Percentiles rank a stretch among this genome's conserved stretches.
Conservation (phyloP, 73 alveolate genomes). For the Symbiodinium pilosum region DNA sequence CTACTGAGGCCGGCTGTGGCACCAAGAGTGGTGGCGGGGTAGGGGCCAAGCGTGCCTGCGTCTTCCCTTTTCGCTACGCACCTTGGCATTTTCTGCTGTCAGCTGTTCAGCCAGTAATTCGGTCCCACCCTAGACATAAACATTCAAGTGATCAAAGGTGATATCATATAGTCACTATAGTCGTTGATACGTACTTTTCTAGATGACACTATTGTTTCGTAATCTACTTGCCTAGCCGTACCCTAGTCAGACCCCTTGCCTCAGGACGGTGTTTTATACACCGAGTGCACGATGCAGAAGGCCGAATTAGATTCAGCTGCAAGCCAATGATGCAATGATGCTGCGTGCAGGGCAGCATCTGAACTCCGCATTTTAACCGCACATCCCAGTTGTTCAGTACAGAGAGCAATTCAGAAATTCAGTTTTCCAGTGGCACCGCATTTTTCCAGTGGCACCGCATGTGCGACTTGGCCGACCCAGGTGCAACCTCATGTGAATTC, state of each 20-base stretch:
- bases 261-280: not conserved
- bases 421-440: too few relatives aligned
- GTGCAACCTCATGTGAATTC: too few relatives aligned
- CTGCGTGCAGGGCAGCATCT: too few relatives aligned
- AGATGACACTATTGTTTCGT: not conserved
- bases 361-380: too few relatives aligned
- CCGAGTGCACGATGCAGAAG: conserved; percentile 8
- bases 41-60: not conserved
- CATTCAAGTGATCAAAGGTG: not conserved
- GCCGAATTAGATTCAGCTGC: too few relatives aligned
- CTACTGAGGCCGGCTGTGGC: not conserved
- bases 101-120: too few relatives aligned
- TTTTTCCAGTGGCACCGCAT: too few relatives aligned
- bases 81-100: not conserved
- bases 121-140: not conserved
- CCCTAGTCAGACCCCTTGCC: not conserved
- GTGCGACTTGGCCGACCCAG: too few relatives aligned
- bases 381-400: too few relatives aligned
- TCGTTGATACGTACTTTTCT: not conserved
- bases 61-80: not conserved
- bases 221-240: not conserved
- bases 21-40: not conserved
- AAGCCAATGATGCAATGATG: too few relatives aligned
- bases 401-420: too few relatives aligned
- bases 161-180: not conserved